Conservation (phyloP, 352 stramenopile genomes). For the Phytophthora agathidicida region DNA sequence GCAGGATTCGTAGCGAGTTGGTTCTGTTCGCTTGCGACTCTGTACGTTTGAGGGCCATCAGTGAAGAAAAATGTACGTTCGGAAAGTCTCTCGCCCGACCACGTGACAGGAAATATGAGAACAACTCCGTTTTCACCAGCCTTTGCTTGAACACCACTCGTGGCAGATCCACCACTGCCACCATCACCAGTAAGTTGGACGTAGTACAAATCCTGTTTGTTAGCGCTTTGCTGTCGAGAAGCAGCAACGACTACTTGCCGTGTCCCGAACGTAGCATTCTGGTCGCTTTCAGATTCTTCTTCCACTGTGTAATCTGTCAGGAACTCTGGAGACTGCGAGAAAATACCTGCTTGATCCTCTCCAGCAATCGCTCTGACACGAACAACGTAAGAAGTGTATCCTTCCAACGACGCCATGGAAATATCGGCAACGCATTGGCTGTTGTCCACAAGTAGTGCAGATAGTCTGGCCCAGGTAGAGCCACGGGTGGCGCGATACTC, state of each 20-base stretch:
- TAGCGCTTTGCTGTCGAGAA: constrained; percentile 38
- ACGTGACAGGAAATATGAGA: constrained; percentile 64
- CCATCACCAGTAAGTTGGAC: constrained; percentile 58
- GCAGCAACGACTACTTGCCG: constrained; percentile 35
- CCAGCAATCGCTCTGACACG: constrained; percentile 46
- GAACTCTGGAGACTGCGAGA: constrained; percentile 36
- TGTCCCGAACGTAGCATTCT: neutral
- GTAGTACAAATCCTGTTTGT: constrained; percentile 66
- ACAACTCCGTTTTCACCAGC: constrained; percentile 59
- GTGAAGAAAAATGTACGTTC: constrained; percentile 60
- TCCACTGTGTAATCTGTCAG: constrained; percentile 38
- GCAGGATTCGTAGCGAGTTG: constrained; percentile 8
- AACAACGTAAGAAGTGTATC: constrained; percentile 50
- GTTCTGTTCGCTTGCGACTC: constrained; percentile 29
- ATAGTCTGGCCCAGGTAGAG: constrained; percentile 51
- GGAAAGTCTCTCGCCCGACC: constrained; percentile 42
- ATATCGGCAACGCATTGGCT: constrained; percentile 16
- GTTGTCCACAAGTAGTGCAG: constrained; percentile 3
- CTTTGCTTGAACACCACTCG: constrained; percentile 10
- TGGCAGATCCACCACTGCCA: constrained; percentile 31
- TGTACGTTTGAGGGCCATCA: constrained; percentile 30
- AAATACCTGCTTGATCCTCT: constrained; percentile 30
- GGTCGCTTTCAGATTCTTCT: neutral
- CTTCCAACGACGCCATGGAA: constrained; percentile 11
- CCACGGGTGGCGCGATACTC: constrained; percentile 43